phyloP scores from a whole-genome alignment of 2,329 filamentous ascomycete genomes.

The Venturia effusa region DNA sequence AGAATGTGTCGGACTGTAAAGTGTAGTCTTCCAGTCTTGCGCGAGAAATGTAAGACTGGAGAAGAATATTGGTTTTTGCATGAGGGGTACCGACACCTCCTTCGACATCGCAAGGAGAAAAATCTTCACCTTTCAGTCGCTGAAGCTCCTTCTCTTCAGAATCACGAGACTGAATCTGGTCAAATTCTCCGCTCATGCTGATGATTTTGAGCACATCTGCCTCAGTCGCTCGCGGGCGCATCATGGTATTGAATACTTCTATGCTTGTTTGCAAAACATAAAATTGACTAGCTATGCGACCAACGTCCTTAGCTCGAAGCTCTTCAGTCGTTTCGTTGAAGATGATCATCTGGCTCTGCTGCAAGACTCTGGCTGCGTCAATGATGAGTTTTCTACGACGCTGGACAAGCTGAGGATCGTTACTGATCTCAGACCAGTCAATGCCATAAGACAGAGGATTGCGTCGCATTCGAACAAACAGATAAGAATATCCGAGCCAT shows the following conservation, averaged over 20 bases:
- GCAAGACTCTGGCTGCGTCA: slow-evolving; percentile 74
- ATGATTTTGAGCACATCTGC: slow-evolving; percentile 94
- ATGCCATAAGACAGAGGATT: slow-evolving; percentile 91
- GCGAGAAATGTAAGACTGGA: slow-evolving; percentile 89
- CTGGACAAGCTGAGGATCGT: slow-evolving; percentile 81
- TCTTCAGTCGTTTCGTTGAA: slow-evolving; percentile 94
- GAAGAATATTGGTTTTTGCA: slow-evolving; percentile 87
- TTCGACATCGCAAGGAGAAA: slow-evolving; percentile 65
- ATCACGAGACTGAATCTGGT: slow-evolving; percentile 89
- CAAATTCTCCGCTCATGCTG: slow-evolving; percentile 93
- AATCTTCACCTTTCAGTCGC: slow-evolving; percentile 53
- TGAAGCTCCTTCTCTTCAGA: slow-evolving; percentile 82
- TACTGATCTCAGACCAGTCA: slow-evolving; percentile 79
- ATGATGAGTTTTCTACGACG: slow-evolving; percentile 77
- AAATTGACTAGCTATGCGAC: slow-evolving; percentile 92
- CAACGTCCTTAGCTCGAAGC: slow-evolving; percentile 85
- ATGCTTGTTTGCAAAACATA: slow-evolving; percentile 92
- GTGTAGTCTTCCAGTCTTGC: slow-evolving; percentile 88
- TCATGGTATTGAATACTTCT: slow-evolving; percentile 92
- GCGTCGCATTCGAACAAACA: slow-evolving; percentile 92
- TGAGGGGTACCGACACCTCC: slow-evolving; percentile 58
- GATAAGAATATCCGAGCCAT: slow-evolving; percentile 95
- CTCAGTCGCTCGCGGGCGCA: slow-evolving; percentile 75
- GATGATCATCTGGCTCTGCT: slow-evolving; percentile 96
- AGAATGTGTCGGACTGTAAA: slow-evolving; percentile 80